phyloP scores from a whole-genome alignment of 1,284 basidiomycete species.

The Marasmius sp. region DNA sequence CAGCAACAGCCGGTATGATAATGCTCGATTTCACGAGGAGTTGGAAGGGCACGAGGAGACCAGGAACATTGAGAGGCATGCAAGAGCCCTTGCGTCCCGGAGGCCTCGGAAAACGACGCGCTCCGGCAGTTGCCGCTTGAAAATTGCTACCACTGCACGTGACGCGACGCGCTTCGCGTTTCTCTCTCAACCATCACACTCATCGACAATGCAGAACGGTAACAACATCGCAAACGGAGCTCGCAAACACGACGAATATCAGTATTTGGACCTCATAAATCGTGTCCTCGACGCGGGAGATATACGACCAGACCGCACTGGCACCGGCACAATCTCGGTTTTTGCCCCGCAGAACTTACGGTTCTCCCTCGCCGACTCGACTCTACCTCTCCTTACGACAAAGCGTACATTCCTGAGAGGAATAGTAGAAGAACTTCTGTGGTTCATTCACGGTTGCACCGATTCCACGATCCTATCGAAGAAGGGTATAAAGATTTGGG shows the following conservation, averaged over 20 bases:
- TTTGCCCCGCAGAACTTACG: constrained; percentile 89
- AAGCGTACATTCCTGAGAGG: constrained; percentile 93
- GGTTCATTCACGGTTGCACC: constrained; percentile 90
- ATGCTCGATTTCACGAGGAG: constrained; percentile 73
- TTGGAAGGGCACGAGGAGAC: constrained; percentile 73
- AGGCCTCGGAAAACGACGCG: neutral
- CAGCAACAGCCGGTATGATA: constrained; percentile 68
- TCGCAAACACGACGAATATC: constrained; percentile 71
- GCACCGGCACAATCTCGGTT: constrained; percentile 87
- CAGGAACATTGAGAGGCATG: constrained; percentile 81
- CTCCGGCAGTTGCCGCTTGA: neutral
- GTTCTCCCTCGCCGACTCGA: constrained; percentile 76
- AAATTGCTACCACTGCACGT: neutral
- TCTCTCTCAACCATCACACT: neutral
- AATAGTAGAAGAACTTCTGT: constrained; percentile 92
- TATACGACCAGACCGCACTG: constrained; percentile 83
- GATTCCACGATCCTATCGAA: constrained; percentile 77
- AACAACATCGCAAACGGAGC: neutral
- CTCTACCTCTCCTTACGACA: constrained; percentile 90
- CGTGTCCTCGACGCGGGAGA: constrained; percentile 77
- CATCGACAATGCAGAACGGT: constrained; percentile 2
- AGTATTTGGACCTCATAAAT: constrained; percentile 83
- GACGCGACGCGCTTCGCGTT: constrained; percentile 3
- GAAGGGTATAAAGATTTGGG: constrained; percentile 97
- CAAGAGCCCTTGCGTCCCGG: neutral